Evolutionary conservation across 441 rosid species (phyloP).

Genomic region (Pelargonium citronellum): DNA sequence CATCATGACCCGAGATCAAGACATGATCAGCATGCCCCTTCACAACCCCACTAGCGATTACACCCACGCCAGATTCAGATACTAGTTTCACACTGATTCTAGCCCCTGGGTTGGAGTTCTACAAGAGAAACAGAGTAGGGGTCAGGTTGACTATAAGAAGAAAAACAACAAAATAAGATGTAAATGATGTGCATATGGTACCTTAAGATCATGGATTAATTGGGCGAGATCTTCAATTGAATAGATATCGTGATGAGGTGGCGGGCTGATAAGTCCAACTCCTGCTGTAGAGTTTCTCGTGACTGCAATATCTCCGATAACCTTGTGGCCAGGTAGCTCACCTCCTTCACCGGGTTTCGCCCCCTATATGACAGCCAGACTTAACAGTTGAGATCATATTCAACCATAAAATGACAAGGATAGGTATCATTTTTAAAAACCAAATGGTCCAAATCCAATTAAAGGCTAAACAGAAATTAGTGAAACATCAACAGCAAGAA

Average conservation of each 20-base stretch:
- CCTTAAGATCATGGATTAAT: conserved; percentile 98
- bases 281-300: conserved; percentile 98
- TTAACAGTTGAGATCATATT: not conserved
- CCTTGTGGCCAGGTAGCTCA: conserved; percentile 99
- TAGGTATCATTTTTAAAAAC: too few species aligned
- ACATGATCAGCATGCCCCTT: conserved; percentile 99
- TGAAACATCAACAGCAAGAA: not conserved
- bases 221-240: conserved; percentile 99
- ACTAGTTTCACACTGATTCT: conserved; percentile 95
- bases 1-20: conserved; percentile 97
- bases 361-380: conserved; percentile 50
- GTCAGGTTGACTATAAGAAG: conserved; percentile 13
- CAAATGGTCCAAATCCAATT: too few species aligned
- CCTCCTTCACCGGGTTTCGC: conserved; percentile 99
- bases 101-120: conserved; percentile 97
- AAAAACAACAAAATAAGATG: too few species aligned
- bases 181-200: too few species aligned
- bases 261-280: conserved; percentile 99
- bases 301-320: conserved; percentile 95
- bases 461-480: too few species aligned
- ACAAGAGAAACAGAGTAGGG: conserved; percentile 15
- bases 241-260: conserved; percentile 99
- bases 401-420: conserved; percentile 43
- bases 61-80: conserved; percentile 99
- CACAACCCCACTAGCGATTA: conserved; percentile 99